A percentile compares a stretch with the other conserved stretches of the same genome.
phyloP scores from a whole-genome alignment of 805 yeast species.

The Phaffomyces opuntiae region DNA sequence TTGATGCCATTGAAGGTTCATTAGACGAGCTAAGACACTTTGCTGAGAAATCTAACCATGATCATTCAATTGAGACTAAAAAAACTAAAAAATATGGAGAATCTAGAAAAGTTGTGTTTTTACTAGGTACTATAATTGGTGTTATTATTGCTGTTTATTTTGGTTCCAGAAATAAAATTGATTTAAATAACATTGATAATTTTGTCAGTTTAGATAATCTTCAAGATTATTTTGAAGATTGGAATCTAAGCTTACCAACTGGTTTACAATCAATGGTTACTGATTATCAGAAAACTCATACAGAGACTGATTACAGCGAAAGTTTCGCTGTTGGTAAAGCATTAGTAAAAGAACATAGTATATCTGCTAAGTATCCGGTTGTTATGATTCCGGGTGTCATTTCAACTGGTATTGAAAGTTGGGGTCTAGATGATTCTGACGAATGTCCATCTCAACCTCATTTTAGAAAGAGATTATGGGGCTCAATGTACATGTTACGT shows the following conservation, averaged over 20 bases:
- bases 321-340: constrained; percentile 83
- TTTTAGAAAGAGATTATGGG: constrained; percentile 93
- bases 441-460: constrained; percentile 82
- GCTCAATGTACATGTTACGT: constrained; percentile 89
- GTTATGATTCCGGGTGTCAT: constrained; percentile 94
- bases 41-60: neutral
- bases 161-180: constrained; percentile 40
- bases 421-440: constrained; percentile 72
- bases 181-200: constrained; percentile 17
- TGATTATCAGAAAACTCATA: constrained; percentile 31
- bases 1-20: constrained; percentile 14
- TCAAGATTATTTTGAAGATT: constrained; percentile 55
- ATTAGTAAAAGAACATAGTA: constrained; percentile 44
- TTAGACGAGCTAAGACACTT: constrained; percentile 12
- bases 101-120: constrained; percentile 52
- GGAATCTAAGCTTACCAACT: constrained; percentile 58
- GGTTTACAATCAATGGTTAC: constrained; percentile 47
- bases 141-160: constrained; percentile 55
- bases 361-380: constrained; percentile 64
- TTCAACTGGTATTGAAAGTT: constrained; percentile 89
- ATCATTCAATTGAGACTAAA: neutral
- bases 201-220: constrained; percentile 37
- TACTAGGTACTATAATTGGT: constrained; percentile 71
- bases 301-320: constrained; percentile 51
- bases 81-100: constrained; percentile 26